Percentiles rank a stretch among this genome's conserved stretches.
Conservation (phyloP, 495 filamentous ascomycete genomes). For the Coniosporium apollinis region DNA sequence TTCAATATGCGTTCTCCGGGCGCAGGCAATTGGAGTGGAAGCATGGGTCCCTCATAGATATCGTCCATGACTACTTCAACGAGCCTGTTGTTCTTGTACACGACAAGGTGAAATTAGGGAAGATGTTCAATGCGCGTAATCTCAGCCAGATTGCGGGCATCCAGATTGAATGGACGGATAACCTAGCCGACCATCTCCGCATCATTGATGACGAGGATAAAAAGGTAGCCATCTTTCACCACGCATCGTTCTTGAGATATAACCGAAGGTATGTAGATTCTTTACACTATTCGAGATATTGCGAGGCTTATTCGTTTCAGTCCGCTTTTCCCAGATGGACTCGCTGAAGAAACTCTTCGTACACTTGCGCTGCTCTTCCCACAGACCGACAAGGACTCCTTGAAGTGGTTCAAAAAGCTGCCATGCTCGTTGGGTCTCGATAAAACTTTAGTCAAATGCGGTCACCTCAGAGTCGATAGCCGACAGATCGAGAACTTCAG, state of each 20-base stretch:
- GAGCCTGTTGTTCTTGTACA: not conserved
- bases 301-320: no score
- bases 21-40: not conserved
- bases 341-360: conserved; percentile 29
- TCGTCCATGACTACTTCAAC: not conserved
- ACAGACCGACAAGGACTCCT: conserved; percentile 8
- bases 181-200: conserved; percentile 1
- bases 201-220: not conserved
- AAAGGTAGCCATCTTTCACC: not conserved
- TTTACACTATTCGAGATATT: not conserved
- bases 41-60: not conserved
- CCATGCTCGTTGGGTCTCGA: no score
- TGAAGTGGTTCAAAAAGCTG: conserved; percentile 3
- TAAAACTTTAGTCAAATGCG: no score
- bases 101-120: not conserved
- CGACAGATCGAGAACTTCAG: conserved; percentile 28
- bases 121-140: conserved; percentile 1
- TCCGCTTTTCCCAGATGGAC: conserved; percentile 15
- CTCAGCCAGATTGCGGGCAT: conserved; percentile 1
- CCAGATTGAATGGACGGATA: conserved; percentile 4
- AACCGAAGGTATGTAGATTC: not conserved
- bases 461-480: conserved; percentile 17
- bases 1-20: not conserved
- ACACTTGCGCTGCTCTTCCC: conserved; percentile 33
- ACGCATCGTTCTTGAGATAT: not conserved